These are phyloP conservation scores for Gliomastix tumulicola DNA, from an alignment of 2,329 filamentous ascomycete genomes.

Conservation along the genomic window DNA sequence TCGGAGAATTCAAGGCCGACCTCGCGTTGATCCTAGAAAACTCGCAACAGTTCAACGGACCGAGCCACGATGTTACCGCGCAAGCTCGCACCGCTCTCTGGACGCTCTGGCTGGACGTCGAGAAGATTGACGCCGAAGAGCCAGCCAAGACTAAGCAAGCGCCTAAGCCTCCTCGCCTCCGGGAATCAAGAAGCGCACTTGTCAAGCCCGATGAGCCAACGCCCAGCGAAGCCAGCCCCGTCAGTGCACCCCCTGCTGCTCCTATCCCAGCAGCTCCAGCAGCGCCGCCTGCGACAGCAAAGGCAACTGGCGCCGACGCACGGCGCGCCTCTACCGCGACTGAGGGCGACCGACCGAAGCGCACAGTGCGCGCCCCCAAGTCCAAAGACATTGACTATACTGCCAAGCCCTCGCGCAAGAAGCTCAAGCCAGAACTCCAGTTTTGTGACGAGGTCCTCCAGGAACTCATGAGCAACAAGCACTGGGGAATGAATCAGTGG, in stretches of 20 bases:
- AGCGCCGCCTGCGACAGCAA: conserved; percentile 8
- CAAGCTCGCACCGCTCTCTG: conserved; percentile 49
- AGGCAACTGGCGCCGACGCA: conserved; percentile 14
- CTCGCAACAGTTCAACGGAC: conserved; percentile 74
- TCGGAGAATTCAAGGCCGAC: conserved; percentile 69
- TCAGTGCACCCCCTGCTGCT: conserved; percentile 14
- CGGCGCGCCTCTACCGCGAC: conserved; percentile 76
- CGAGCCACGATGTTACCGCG: conserved; percentile 63
- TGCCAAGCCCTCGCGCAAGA: conserved; percentile 69
- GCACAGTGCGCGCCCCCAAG: conserved; percentile 87
- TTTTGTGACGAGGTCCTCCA: conserved; percentile 80
- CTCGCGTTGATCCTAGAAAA: conserved; percentile 76
- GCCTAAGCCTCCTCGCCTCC: conserved; percentile 28
- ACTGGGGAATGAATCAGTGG: conserved; percentile 59
- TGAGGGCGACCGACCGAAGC: conserved; percentile 77
- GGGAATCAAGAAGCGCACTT: conserved; percentile 22
- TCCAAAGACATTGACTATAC: conserved; percentile 87
- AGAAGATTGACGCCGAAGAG: conserved; percentile 41
- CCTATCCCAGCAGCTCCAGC: conserved; percentile 6
- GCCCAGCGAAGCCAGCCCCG: too few species aligned
- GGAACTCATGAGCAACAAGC: conserved; percentile 69
- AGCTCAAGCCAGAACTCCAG: conserved; percentile 80
- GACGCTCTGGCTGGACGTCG: conserved; percentile 38
- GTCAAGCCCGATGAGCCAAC: conserved; percentile 1
- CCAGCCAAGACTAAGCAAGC: conserved; percentile 48